Base-by-base conservation (phyloP, 192 early-diverging fungal species). In the Linnemannia elongata region DNA sequence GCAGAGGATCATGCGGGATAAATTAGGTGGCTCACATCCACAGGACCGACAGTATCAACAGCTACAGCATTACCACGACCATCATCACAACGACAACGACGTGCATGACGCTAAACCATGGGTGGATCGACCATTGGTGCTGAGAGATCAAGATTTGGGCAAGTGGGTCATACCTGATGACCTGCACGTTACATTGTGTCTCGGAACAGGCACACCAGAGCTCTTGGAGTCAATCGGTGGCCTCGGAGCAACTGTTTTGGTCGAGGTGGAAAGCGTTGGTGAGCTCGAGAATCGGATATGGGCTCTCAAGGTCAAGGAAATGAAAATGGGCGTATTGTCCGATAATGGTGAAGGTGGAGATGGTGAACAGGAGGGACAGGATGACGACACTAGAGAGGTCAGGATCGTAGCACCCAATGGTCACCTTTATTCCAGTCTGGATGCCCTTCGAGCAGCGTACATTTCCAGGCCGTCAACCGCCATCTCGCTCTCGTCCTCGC, bases 81-180 rank as follows among this genome's bases (percentile, higher is more conserved):
- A 52, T 22, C 18, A 52, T 52, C 18, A 20, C 18, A 24, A 42
- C 39, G 8, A 45, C 15, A 39, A 42, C 39, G 8, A 72, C 15
- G 20, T 33, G 20, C 27, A 75, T 75, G 55, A 27, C n/a, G 6
- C 22, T 13, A 20, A 41, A 0, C 52, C 57, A 27, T 63, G 70
- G 63, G 78, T 87, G 3, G 39, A 81, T 36, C 52, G 71, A 57
- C 84, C 84, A 24, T 24, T 63, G 3, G 44, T 20, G 15, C 71
- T 87, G 6, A 18, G 49, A 18, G 38, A 57, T 12, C 44, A 68
- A 72, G 54, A 85, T 74, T 22, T 77, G 57, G 68, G 52, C 74
- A 81, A 77, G 69, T 87, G 84, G 84, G 84, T 87, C 20, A 49
- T 81, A 18, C 84, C 84, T 1, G 83, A 80, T 39, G 84, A 87